Evolutionary conservation across 306 rosid genomes (phyloP).

Genomic region (Glycine tomentella): DNA sequence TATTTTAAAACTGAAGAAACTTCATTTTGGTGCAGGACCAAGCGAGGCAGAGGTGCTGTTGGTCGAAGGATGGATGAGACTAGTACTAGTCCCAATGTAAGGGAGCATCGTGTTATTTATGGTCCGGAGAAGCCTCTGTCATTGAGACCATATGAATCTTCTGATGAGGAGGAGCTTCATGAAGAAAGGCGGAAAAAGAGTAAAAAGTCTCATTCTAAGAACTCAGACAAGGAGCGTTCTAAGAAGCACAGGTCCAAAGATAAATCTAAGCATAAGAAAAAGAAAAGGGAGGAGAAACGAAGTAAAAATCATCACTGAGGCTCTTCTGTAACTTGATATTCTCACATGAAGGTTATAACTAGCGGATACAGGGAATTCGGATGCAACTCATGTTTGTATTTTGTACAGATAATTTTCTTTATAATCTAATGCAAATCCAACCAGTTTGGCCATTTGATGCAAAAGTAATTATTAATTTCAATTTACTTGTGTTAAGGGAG

Average conservation of each 20-base stretch:
- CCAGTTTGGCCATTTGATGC: neutral
- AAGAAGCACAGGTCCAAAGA: conserved; percentile 66
- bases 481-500: neutral
- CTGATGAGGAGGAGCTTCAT: conserved; percentile 65
- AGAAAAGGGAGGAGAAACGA: conserved; percentile 62
- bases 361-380: neutral
- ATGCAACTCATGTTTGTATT: conserved; percentile 35
- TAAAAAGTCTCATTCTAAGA: conserved; percentile 52
- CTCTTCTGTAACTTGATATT: conserved; percentile 27
- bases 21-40: conserved; percentile 62
- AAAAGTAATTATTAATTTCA: neutral
- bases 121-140: conserved; percentile 61
- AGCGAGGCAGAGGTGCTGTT: conserved; percentile 94
- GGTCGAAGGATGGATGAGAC: conserved; percentile 98
- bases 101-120: conserved; percentile 47
- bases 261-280: conserved; percentile 66
- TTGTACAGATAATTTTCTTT: conserved; percentile 34
- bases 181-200: conserved; percentile 56
- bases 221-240: conserved; percentile 59
- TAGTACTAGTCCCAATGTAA: conserved; percentile 43
- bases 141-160: conserved; percentile 50
- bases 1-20: conserved; percentile 19
- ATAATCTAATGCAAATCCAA: conserved; percentile 37
- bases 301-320: conserved; percentile 58
- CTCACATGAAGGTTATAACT: neutral